Evolutionary conservation across 2,329 filamentous ascomycete species (phyloP), one percentile per base, ranked within the genome.

Genomic region (Fusarium praegraminearum): DNA sequence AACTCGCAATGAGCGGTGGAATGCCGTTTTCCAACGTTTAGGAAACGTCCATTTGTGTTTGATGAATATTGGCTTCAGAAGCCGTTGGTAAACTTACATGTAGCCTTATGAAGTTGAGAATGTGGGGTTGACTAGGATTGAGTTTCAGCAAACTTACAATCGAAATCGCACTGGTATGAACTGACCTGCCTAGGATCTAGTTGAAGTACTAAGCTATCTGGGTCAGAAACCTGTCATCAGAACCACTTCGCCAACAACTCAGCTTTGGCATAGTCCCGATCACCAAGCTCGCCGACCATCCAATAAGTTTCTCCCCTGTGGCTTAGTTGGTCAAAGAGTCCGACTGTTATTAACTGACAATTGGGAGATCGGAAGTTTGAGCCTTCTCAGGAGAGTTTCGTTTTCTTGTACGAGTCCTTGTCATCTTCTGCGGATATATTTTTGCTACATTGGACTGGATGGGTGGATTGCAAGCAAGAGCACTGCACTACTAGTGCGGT

Each of bases 361-460:
- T 75, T 72, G 70, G 69, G 69, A 75, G 72, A 74, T 75, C 72
- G 69, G 69, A 73, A 75, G 72, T 75, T 74, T 71, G 73, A 75
- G 65, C 73, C 73, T 75, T 75, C 67, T 71, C 72, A 71, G 71
- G 72, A 71, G 72, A 74, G 67, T 52, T 58, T 18, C 22, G 24
- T 43, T 49, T 44, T 15, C 13, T 13, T 24, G 7, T 22, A 26
- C 7, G 28, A 24, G 15, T 13, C 49, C 26, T 36, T 63, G 44
- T 50, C 22, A 16, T 40, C 13, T 35, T 35, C 12, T 50, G 38
- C 58, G 28, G 51, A 44, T 51, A 64, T 58, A 13, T 46, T 58
- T 64, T 64, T 64, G 33, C 22, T 58, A 32, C n/a, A 20, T 22
- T 24, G 28, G n/a, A n/a, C 20, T 47, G 26, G 20, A 16, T 13